Evolutionary conservation across 2,329 filamentous ascomycete species (phyloP), one percentile per base, ranked within the genome.

Genomic region (Metarhizium album): DNA sequence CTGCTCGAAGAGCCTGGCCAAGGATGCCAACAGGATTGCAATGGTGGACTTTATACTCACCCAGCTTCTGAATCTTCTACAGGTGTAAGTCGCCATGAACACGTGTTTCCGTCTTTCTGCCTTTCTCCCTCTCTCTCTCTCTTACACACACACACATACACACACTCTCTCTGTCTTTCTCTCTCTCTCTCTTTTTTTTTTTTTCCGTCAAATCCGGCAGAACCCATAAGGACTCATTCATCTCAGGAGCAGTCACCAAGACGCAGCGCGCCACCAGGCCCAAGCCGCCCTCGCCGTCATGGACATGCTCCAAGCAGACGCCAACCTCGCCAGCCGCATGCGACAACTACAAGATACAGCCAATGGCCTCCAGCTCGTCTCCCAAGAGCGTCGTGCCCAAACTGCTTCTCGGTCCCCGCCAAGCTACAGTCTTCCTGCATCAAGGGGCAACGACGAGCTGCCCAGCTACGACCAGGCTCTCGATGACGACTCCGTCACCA

Each of bases 401-500:
- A 13, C 52, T 29, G 48, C 45, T 43, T 46, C 35, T 18, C 53
- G 52, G 9, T 47, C 50, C 2, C 52, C 52, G 3, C 56, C 54
- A 3, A 8, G 13, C n/a, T 55, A 58, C 45, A 49, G 45, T 38
- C 35, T 51, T 3, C 54, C 52, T 18, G 24, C 49, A n/a, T 46
- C 50, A 2, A n/a, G 29, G 33, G 24, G n/a, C 35, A 31, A 35
- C 29, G 52, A 54, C 20, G 46, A 48, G 18, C 53, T 49, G 5
- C 55, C 54, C 29, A 47, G 53, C 46, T 57, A 57, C 47, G 31
- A 42, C 27, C 47, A 50, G 14, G 58, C 62, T 18, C 60, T 60
- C 24, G 58, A 59, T 53, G 57, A 72, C 52, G 53, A 47, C 42
- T 54, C 52, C 24, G 49, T 57, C 22, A 45, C 53, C 37, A 55